A percentile compares a stretch with the other conserved stretches of the same genome.
Evolutionary conservation across 75 land plant genomes (phyloP).

Genomic region (Selaginella moellendorffii): DNA sequence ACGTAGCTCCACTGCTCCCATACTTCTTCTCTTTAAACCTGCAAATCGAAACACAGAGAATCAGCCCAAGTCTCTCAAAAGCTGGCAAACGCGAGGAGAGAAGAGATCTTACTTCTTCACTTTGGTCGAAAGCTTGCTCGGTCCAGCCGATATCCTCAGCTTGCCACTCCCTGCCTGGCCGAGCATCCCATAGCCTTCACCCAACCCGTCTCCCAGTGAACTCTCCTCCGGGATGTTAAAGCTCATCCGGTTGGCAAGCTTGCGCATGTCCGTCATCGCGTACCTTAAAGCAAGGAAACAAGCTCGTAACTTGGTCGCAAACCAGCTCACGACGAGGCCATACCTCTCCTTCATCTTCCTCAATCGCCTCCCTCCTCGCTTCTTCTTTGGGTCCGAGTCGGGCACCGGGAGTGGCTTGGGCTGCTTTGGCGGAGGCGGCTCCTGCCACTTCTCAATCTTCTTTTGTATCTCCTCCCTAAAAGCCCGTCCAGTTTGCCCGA

Average conservation of each 20-base stretch:
- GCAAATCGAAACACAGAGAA: slow-evolving; percentile 11
- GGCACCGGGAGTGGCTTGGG: slow-evolving; percentile 97
- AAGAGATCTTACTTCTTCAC: slow-evolving; percentile 55
- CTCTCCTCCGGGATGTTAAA: slow-evolving; percentile 93
- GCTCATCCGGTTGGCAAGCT: slow-evolving; percentile 83
- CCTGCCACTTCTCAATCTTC: slow-evolving; percentile 98
- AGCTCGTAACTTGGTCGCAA: not conserved
- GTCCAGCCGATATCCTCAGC: slow-evolving; percentile 67
- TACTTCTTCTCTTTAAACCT: slow-evolving; percentile 87
- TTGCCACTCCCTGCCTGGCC: slow-evolving; percentile 98
- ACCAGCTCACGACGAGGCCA: not conserved
- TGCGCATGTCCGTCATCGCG: slow-evolving; percentile 73
- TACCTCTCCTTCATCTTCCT: slow-evolving; percentile 97
- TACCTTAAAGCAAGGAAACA: slow-evolving; percentile 30
- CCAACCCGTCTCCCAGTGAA: slow-evolving; percentile 92
- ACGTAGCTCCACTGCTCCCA: slow-evolving; percentile 94
- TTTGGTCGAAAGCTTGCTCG: slow-evolving; percentile 86
- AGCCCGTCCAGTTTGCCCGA: slow-evolving; percentile 73
- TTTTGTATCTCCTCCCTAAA: slow-evolving; percentile 61
- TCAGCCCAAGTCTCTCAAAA: not conserved
- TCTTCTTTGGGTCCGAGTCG: slow-evolving; percentile 96
- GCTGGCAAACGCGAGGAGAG: not conserved
- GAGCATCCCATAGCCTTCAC: slow-evolving; percentile 99
- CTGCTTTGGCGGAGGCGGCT: slow-evolving; percentile 92
- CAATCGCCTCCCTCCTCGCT: slow-evolving; percentile 91